Evolutionary conservation across 192 early-diverging fungal genomes (phyloP).

Genomic region (Backusella morwellensis): DNA sequence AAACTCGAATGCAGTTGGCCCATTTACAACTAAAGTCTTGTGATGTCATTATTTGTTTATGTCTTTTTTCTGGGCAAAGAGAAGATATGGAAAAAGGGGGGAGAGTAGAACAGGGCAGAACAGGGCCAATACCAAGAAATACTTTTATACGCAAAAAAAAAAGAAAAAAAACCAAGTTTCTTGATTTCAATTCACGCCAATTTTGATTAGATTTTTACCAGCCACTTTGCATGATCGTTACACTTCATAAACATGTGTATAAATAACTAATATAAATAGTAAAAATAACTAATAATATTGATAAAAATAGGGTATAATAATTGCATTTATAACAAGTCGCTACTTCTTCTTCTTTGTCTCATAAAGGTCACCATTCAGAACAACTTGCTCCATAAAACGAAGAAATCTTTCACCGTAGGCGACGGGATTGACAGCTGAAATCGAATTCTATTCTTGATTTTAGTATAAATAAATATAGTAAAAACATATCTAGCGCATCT

Average conservation of each 20-base stretch:
- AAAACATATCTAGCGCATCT: background rate
- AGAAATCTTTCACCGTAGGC: slow-evolving; percentile 88
- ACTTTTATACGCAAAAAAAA: background rate
- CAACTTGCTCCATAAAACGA: slow-evolving; percentile 64
- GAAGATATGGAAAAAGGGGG: background rate
- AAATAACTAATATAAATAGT: background rate
- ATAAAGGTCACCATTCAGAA: background rate
- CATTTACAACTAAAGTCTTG: background rate
- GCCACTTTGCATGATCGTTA: background rate
- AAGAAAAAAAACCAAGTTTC: background rate
- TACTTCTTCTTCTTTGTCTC: background rate
- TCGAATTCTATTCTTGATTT: slow-evolving; percentile 48
- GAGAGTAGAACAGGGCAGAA: background rate
- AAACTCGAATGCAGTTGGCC: background rate
- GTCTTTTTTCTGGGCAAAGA: background rate
- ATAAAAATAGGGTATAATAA: background rate
- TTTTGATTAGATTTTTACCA: background rate
- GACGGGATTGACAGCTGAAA: slow-evolving; percentile 81
- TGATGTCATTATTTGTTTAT: background rate
- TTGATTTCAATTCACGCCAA: slow-evolving; percentile 2
- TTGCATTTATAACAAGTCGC: background rate
- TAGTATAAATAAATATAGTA: background rate
- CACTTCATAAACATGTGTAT: background rate
- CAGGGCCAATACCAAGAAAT: background rate
- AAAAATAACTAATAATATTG: background rate